These are phyloP conservation scores for Cyclotella distinguenda DNA, from an alignment of 108 stramenopile species.

Conservation along the genomic window DNA sequence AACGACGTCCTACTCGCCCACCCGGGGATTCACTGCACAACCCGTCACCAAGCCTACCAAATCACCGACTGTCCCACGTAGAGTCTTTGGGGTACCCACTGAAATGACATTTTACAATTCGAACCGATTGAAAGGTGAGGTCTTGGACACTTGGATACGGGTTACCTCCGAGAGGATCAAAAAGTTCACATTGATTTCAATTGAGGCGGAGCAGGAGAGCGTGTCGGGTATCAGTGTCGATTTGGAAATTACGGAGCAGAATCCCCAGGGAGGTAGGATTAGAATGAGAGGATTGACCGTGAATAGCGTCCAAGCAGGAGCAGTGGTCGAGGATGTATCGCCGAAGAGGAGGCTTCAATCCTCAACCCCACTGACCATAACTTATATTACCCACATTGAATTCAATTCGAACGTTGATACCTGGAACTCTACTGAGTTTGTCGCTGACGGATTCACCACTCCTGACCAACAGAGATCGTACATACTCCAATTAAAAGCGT, in stretches of 20 bases:
- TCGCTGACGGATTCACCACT: conserved; percentile 16
- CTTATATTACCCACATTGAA: background rate
- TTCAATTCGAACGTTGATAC: background rate
- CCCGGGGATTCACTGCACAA: background rate
- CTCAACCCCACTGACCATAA: conserved; percentile 1
- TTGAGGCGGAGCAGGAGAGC: background rate
- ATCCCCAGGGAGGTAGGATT: background rate
- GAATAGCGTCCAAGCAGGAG: background rate
- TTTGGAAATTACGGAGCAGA: background rate
- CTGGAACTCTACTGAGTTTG: conserved; percentile 17
- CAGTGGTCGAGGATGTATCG: background rate
- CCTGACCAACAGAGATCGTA: conserved; percentile 15
- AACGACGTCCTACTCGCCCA: background rate
- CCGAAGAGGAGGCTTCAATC: background rate
- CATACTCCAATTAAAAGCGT: conserved; percentile 15
- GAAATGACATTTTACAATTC: conserved; percentile 10
- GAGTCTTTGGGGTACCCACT: conserved; percentile 6
- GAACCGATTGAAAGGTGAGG: conserved; percentile 1
- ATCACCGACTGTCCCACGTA: conserved; percentile 3
- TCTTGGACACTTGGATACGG: conserved; percentile 10
- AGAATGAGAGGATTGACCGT: conserved; percentile 1
- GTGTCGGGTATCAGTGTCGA: background rate
- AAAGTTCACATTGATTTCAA: background rate
- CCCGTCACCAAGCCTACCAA: background rate
- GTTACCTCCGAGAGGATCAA: conserved; percentile 12